Base-by-base conservation (phyloP, 2,329 filamentous ascomycete genomes). In the Colletotrichum sp. region DNA sequence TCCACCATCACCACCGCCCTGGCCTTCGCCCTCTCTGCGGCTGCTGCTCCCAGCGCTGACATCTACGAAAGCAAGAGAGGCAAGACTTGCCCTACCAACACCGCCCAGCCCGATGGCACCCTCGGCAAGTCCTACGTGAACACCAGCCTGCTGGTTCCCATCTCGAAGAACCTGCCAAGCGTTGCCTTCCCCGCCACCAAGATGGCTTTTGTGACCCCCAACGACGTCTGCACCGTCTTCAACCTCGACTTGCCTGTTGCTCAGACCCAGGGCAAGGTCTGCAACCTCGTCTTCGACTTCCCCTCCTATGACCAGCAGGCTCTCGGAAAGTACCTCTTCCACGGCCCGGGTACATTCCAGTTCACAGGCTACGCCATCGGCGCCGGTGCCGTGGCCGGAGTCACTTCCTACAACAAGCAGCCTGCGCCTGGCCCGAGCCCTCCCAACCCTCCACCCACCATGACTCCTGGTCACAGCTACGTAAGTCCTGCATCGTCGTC, bases 231-330 rank as follows among this genome's bases (percentile, higher is more conserved):
- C 71, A 76, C 74, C 44, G n/a, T 76, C 59, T 73, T 76, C 71
- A 75, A 76, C 71, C 74, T 76, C 39, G 64, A 69, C 49, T 26
- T 76, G 18, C 74, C 74, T 34, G 71, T 69, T 15, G 74, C 64
- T 8, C 15, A 36, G 60, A 76, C 74, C 44, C 74, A 74, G 44
- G 70, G 70, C 74, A 76, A 76, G 34, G 49, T 75, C 34, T 76
- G 74, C 65, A 76, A 68, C 59, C 71, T 76, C 44, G 71, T 73
- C 60, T 76, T 76, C 44, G 70, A 73, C 59, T 76, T 76, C 28
- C 74, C 74, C 8, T 28, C 44, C 1, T 13, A 30, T 13, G 63
- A 76, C 4, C 26, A 59, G 26, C 26, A 59, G 32, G 70, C 70
- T 32, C 57, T 16, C 7, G 65, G 71, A 13, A 68, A 75, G 64